Conservation (phyloP, 2,329 filamentous ascomycete species). For the Penicillium sp. region DNA sequence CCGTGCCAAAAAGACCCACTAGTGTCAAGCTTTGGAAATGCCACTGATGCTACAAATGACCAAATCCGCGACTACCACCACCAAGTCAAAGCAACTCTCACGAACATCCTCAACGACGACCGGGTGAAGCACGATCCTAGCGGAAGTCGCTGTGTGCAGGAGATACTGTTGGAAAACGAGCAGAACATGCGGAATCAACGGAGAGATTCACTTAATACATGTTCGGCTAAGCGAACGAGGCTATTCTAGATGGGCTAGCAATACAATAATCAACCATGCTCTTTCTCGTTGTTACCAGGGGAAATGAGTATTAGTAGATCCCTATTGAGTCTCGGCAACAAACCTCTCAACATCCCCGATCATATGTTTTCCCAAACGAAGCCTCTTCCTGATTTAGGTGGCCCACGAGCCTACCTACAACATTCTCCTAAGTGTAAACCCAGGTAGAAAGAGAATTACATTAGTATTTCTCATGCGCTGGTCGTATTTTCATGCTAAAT, state of each 20-base stretch:
- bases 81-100: slow-evolving; percentile 58
- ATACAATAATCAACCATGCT: not conserved
- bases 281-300: not conserved
- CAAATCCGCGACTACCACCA: slow-evolving; percentile 15
- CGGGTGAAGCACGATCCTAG: slow-evolving; percentile 53
- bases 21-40: not conserved
- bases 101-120: slow-evolving; percentile 62
- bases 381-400: slow-evolving; percentile 5
- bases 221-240: not conserved
- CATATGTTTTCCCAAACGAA: slow-evolving; percentile 12
- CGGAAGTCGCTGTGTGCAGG: slow-evolving; percentile 60
- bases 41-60: not conserved
- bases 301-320: not conserved
- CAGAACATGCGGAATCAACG: slow-evolving; percentile 47
- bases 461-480: slow-evolving; percentile 1
- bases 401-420: not conserved
- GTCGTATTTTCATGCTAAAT: slow-evolving; percentile 6
- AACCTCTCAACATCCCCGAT: slow-evolving; percentile 8
- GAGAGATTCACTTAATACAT: slow-evolving; percentile 1
- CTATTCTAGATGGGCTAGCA: not conserved
- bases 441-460: not conserved
- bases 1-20: not conserved
- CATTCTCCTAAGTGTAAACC: not conserved
- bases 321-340: slow-evolving; percentile 4
- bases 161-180: slow-evolving; percentile 61